Evolutionary conservation across 441 rosid species (phyloP), one percentile per base, ranked within the genome.

Genomic region (Populus hybrid): DNA sequence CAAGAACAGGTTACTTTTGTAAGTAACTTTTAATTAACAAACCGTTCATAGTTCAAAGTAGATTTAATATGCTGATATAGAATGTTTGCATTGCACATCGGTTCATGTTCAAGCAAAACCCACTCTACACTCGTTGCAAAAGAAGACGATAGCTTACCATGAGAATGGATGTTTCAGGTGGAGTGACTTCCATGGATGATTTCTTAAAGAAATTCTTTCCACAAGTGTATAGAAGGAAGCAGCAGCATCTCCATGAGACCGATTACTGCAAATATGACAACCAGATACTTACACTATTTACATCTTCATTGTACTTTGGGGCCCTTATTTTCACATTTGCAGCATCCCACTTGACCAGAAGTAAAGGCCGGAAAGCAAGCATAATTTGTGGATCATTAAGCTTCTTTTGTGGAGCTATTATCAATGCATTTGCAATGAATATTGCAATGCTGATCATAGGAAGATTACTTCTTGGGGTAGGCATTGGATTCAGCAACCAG

Each of bases 121-220:
- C 57, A 50, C 57, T 50, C 5, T 16, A 50, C 57, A 50, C 57
- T 50, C 57, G 57, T 30, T 30, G 32, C 32, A 30, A 30, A 30
- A 30, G 32, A 30, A 30, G 32, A 30, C 32, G 32, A 30, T 30
- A 30, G 32, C 32, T 53, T 53, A 53, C 6, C 61, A 53, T 53
- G 53, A 4, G 11, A 59, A 7, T 21, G 24, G 26, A 66, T 30
- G 32, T 30, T 30, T 30, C 32, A 92, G 95, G 97, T 34, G 97
- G 97, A 28, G 97, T 92, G 74, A 92, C 95, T 81, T 92, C 95
- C 75, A 92, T 92, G 97, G 94, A 91, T 72, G 95, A 92, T 86
- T 92, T 92, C 86, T 83, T 92, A 85, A 88, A 67, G 75, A 85
- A 83, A 1, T 92, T 92, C 77, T 91, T 91, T 84, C 97, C 94